Base-by-base conservation (phyloP, 2,329 filamentous ascomycete genomes). In the Fusarium pseudograminearum region DNA sequence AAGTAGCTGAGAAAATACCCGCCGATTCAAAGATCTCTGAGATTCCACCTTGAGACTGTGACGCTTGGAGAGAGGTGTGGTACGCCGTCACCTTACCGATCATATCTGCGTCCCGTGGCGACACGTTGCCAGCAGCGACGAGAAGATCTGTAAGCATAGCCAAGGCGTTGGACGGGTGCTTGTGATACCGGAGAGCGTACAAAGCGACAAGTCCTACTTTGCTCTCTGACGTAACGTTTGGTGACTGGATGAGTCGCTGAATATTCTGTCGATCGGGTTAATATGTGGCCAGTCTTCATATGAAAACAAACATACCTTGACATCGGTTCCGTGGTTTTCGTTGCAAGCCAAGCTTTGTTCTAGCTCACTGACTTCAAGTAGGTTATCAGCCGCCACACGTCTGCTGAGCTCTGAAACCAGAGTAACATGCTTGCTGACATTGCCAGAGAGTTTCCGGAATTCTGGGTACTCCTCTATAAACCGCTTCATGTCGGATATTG, bases 391-490 rank as follows among this genome's bases (percentile, higher is more conserved):
- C 9, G 91, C 92, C 16, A 99, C 94, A 58, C 93, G 89, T 60
- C 95, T 88, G 78, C 94, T 98, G 41, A 99, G 85, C 77, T 99
- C 97, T 1, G 94, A 94, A 24, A 99, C 96, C 24, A 99, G 83
- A 1, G 96, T 97, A 60, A 99, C 97, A 78, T 99, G 96, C 78
- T 99, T 99, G 82, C 94, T 98, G 56, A 99, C 96, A 73, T 99
- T 99, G 38, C 96, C 94, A 3, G 96, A 98, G 2, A 99, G 88
- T 76, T 98, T 97, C 61, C 96, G 90, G 79, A 99, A 99, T 78
- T 99, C 96, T 4, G 96, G 96, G 77, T 98, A 99, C 76, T 99
- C 96, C 80, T 99, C 96, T 57, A 99, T 97, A 74, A 99, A 99
- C 44, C 94, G 93, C 80, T 99, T 99, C 97, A 99, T 99, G 78